A percentile compares a stretch with the other conserved stretches of the same genome.
phyloP scores from a whole-genome alignment of 768 basidiomycete species.

The Leccinum pellstonianum region DNA sequence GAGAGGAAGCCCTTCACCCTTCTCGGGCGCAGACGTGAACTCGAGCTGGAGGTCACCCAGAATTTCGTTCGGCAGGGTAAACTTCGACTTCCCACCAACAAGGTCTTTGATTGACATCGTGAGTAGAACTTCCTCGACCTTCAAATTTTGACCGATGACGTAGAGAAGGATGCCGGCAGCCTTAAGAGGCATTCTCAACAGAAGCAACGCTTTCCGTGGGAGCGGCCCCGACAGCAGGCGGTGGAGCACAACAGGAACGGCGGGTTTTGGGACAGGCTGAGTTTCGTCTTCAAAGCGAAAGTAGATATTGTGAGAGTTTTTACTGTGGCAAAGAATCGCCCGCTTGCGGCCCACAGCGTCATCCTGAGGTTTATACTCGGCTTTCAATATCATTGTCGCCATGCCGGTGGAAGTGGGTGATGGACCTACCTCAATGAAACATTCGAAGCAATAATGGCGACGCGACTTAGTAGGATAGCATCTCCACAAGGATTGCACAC shows the following conservation, averaged over 20 bases:
- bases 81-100: constrained; percentile 82
- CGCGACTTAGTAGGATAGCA: constrained; percentile 96
- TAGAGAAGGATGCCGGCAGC: constrained; percentile 83
- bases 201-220: constrained; percentile 64
- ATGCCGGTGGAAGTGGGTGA: constrained; percentile 95
- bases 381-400: constrained; percentile 86
- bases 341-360: constrained; percentile 79
- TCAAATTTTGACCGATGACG: constrained; percentile 96
- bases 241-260: constrained; percentile 40
- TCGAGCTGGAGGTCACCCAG: constrained; percentile 95
- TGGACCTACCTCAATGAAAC: constrained; percentile 93
- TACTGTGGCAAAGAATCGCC: constrained; percentile 87
- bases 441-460: constrained; percentile 92
- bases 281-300: constrained; percentile 94
- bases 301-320: constrained; percentile 95
- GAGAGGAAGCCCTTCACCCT: constrained; percentile 94
- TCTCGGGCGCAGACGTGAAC: constrained; percentile 93
- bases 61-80: constrained; percentile 98
- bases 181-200: constrained; percentile 92
- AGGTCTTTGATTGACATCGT: constrained; percentile 97
- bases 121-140: constrained; percentile 87
- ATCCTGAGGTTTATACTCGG: constrained; percentile 89
- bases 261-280: constrained; percentile 29
- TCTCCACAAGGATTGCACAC: constrained; percentile 94
- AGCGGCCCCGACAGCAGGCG: constrained; percentile 44